Conservation (phyloP, 2,329 filamentous ascomycete species). For the Neofusicoccum sp. region DNA sequence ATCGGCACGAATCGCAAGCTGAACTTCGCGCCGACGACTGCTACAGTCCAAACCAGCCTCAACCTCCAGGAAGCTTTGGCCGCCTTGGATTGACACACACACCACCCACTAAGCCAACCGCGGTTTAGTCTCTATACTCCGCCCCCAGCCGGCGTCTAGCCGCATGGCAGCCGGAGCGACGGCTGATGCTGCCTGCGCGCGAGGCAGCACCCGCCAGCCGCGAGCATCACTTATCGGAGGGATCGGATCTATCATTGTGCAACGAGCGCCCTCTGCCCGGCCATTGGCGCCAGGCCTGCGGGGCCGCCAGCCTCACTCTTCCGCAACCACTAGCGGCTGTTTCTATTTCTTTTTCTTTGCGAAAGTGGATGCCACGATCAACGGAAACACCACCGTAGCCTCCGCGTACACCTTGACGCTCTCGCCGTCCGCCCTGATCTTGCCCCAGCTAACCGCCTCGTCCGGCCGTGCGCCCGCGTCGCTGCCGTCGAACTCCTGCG, state of each 20-base stretch:
- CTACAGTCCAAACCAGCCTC: too few species aligned
- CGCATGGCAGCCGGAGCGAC: too few species aligned
- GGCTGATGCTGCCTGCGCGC: too few species aligned
- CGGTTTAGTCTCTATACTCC: too few species aligned
- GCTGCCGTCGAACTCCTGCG: conserved; percentile 95
- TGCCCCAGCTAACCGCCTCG: conserved; percentile 97
- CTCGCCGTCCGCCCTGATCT: conserved; percentile 87
- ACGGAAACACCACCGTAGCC: conserved; percentile 67
- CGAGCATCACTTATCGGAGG: background rate
- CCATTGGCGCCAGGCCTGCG: background rate
- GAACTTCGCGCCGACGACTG: too few species aligned
- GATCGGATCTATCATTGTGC: conserved; percentile 9
- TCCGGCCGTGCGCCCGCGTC: conserved; percentile 94
- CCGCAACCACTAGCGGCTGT: background rate
- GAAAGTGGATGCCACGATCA: conserved; percentile 69
- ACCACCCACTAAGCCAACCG: too few species aligned
- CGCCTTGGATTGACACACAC: too few species aligned
- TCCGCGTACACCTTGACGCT: conserved; percentile 82
- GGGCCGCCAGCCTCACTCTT: background rate
- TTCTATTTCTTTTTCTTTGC: conserved; percentile 42
- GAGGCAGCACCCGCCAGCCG: too few species aligned
- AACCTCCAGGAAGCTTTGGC: too few species aligned
- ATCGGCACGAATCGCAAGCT: too few species aligned
- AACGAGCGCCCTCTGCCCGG: background rate
- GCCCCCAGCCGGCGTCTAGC: too few species aligned